A percentile compares a stretch with the other conserved stretches of the same genome.
These are phyloP conservation scores for Periglandula ipomoeae DNA, from an alignment of 2,329 filamentous ascomycete genomes.

Conservation along the genomic window DNA sequence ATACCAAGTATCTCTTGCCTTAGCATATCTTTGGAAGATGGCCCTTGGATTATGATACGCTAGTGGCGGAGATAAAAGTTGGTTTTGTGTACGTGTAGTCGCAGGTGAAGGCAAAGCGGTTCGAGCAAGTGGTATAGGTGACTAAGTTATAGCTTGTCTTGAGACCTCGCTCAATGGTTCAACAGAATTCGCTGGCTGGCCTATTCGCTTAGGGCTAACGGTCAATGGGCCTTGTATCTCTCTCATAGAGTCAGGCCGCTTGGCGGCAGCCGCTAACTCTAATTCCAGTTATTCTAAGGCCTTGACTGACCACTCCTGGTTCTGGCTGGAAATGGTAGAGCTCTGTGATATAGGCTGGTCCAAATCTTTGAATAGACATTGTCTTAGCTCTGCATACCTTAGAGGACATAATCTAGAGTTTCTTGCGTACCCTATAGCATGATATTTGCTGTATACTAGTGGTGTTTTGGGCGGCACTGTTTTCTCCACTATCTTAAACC, in stretches of 20 bases:
- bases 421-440: background rate
- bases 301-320: background rate
- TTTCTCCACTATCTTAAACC: background rate
- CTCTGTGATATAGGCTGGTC: background rate
- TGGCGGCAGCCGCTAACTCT: background rate
- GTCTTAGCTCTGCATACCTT: background rate
- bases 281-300: background rate
- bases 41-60: background rate
- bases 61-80: background rate
- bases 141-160: background rate
- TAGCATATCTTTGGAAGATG: background rate
- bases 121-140: background rate
- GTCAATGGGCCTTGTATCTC: background rate
- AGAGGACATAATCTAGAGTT: background rate
- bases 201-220: too few relatives aligned
- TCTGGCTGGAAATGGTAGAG: background rate
- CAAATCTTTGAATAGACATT: background rate
- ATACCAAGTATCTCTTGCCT: background rate
- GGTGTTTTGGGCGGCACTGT: background rate
- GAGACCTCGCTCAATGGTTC: background rate
- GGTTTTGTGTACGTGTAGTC: background rate
- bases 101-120: background rate
- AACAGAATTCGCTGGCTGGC: background rate
- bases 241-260: background rate
- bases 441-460: background rate